phyloP scores from a whole-genome alignment of 495 filamentous ascomycete genomes.

The Xylaria bambusicola region DNA sequence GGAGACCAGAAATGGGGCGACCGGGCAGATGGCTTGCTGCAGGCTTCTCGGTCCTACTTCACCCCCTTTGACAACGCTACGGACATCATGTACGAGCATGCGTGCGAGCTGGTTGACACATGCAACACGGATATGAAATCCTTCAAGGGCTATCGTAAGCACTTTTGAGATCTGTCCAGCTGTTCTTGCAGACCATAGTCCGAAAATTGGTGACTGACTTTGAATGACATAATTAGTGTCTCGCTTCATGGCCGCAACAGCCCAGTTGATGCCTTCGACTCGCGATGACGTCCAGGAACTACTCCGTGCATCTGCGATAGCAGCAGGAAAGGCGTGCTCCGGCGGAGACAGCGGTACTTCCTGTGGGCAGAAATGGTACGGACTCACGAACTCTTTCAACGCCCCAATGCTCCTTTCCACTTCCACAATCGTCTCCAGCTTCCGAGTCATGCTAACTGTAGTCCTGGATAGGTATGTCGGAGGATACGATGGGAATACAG shows the following conservation, averaged over 20 bases:
- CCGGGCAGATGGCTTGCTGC: conserved; percentile 52
- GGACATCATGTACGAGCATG: conserved; percentile 66
- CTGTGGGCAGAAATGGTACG: conserved; percentile 72
- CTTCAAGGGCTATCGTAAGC: conserved; percentile 70
- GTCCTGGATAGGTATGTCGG: conserved; percentile 32
- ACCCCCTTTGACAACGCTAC: conserved; percentile 42
- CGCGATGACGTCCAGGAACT: conserved; percentile 48
- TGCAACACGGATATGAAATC: conserved; percentile 75
- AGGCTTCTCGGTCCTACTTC: conserved; percentile 38
- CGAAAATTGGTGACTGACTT: background rate
- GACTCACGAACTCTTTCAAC: background rate
- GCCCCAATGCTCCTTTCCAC: too few species aligned
- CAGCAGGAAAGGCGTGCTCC: conserved; percentile 65
- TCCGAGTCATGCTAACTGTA: background rate
- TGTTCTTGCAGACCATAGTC: background rate
- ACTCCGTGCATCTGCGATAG: conserved; percentile 61
- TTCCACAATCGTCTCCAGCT: background rate
- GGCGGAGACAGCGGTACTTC: conserved; percentile 56
- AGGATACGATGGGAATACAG: conserved; percentile 60
- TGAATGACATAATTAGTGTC: conserved; percentile 42
- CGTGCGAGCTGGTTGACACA: conserved; percentile 64
- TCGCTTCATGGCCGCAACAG: conserved; percentile 69
- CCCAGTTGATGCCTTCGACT: conserved; percentile 62
- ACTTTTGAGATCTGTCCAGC: too few species aligned
- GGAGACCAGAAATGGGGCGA: conserved; percentile 52